Percentiles rank a stretch among this genome's conserved stretches.
Evolutionary conservation across 495 filamentous ascomycete species (phyloP).

Genomic region (Talaromyces trachyspermus): DNA sequence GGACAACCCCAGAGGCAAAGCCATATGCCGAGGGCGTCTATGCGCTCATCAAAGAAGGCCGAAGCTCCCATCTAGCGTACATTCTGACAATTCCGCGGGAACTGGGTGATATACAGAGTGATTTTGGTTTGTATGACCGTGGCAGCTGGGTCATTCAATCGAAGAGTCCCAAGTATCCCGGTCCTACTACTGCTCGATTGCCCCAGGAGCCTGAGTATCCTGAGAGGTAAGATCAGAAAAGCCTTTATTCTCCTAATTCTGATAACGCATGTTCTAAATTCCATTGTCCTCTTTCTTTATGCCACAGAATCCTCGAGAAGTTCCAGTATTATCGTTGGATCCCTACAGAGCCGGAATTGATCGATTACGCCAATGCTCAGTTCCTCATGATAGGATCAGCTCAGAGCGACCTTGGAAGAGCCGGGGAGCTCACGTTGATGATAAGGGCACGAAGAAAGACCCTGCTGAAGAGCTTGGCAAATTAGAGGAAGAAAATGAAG

Average conservation of each 20-base stretch:
- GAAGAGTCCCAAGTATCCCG: slow-evolving; percentile 68
- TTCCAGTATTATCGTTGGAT: slow-evolving; percentile 71
- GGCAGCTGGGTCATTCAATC: slow-evolving; percentile 75
- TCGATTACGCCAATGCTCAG: slow-evolving; percentile 74
- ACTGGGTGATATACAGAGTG: slow-evolving; percentile 64
- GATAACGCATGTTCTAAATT: slow-evolving; percentile 3
- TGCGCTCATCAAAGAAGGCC: slow-evolving; percentile 64
- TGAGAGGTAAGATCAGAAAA: slow-evolving; percentile 48
- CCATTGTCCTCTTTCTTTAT: too few species aligned
- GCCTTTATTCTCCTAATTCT: neutral
- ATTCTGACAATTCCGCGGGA: slow-evolving; percentile 70
- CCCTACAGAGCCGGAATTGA: slow-evolving; percentile 62
- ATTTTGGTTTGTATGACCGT: slow-evolving; percentile 62
- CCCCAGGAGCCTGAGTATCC: slow-evolving; percentile 65
- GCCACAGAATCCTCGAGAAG: slow-evolving; percentile 56
- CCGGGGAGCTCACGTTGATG: slow-evolving; percentile 48
- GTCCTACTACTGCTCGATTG: slow-evolving; percentile 55
- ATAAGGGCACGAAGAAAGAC: slow-evolving; percentile 52
- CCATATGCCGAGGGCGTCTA: slow-evolving; percentile 85
- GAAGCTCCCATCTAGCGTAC: slow-evolving; percentile 73
- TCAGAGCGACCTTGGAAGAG: slow-evolving; percentile 51
- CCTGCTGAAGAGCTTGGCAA: slow-evolving; percentile 53
- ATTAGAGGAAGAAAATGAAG: slow-evolving; percentile 55
- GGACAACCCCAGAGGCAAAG: slow-evolving; percentile 62
- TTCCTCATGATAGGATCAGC: slow-evolving; percentile 76